Evolutionary conservation across 2,329 filamentous ascomycete genomes (phyloP).

Genomic region (Verticillium klebahnii): DNA sequence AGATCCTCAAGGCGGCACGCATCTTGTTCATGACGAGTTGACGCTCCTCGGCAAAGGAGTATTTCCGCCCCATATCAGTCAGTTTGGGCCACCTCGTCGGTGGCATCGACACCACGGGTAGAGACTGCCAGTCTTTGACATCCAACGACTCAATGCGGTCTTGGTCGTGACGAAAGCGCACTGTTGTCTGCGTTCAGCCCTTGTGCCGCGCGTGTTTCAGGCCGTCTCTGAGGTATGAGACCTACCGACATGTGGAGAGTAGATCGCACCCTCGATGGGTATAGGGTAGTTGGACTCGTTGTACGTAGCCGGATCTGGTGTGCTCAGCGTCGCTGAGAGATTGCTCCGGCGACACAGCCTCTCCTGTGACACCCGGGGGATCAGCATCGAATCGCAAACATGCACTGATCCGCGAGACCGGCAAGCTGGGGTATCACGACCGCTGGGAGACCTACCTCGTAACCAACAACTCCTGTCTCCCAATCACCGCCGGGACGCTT

Average conservation of each 20-base stretch:
- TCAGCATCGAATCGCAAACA: not conserved
- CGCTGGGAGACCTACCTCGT: constrained; percentile 22
- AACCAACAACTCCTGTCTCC: constrained; percentile 55
- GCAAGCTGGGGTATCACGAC: not conserved
- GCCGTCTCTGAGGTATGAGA: constrained; percentile 9
- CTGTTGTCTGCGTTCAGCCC: constrained; percentile 25
- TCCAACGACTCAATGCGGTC: constrained; percentile 57
- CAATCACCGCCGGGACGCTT: constrained; percentile 75
- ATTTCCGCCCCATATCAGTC: constrained; percentile 60
- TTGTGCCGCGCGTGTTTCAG: not conserved
- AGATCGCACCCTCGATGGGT: constrained; percentile 63
- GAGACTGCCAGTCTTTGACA: constrained; percentile 45
- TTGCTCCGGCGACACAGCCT: constrained; percentile 71
- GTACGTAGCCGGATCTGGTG: constrained; percentile 47
- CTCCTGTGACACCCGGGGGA: constrained; percentile 42
- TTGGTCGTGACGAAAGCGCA: constrained; percentile 68
- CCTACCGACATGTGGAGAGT: constrained; percentile 63
- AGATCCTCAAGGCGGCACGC: constrained; percentile 65
- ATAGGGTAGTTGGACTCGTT: constrained; percentile 62
- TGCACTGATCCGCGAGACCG: not conserved
- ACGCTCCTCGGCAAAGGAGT: constrained; percentile 67
- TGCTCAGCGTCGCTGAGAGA: constrained; percentile 63
- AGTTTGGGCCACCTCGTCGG: constrained; percentile 71
- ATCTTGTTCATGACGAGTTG: constrained; percentile 72
- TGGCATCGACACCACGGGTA: constrained; percentile 71